Conservation (phyloP, 495 filamentous ascomycete genomes). For the Penicillium roqueforti region DNA sequence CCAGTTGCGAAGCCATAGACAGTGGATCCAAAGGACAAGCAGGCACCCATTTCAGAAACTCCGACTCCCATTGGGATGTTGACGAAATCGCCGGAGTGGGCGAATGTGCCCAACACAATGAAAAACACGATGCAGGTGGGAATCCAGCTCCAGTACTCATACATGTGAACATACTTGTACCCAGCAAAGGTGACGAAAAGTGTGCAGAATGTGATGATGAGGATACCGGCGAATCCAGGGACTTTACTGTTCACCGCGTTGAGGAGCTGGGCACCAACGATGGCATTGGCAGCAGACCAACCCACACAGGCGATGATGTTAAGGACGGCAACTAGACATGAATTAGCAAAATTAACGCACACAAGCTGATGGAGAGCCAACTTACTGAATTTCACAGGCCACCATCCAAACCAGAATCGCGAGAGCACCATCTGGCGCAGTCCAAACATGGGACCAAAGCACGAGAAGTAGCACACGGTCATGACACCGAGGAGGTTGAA, state of each 20-base stretch:
- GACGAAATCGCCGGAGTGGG: conserved; percentile 67
- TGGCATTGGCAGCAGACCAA: conserved; percentile 71
- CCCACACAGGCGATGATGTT: conserved; percentile 75
- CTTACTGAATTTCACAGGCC: conserved; percentile 66
- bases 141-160: conserved; percentile 78
- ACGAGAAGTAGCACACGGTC: conserved; percentile 76
- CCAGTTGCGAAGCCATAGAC: conserved; percentile 77
- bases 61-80: conserved; percentile 64
- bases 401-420: conserved; percentile 75
- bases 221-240: conserved; percentile 71
- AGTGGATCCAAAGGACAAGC: conserved; percentile 69
- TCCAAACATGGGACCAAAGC: conserved; percentile 73
- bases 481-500: conserved; percentile 72
- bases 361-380: conserved; percentile 6
- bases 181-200: conserved; percentile 70
- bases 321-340: conserved; percentile 58
- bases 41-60: conserved; percentile 55
- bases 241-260: conserved; percentile 68
- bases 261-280: conserved; percentile 80
- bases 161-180: conserved; percentile 75
- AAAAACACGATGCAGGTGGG: conserved; percentile 75
- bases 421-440: conserved; percentile 85
- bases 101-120: conserved; percentile 69
- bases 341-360: background rate
- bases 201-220: conserved; percentile 70